phyloP scores from a whole-genome alignment of 2,329 filamentous ascomycete species.

The Sclerotinia trifoliorum region DNA sequence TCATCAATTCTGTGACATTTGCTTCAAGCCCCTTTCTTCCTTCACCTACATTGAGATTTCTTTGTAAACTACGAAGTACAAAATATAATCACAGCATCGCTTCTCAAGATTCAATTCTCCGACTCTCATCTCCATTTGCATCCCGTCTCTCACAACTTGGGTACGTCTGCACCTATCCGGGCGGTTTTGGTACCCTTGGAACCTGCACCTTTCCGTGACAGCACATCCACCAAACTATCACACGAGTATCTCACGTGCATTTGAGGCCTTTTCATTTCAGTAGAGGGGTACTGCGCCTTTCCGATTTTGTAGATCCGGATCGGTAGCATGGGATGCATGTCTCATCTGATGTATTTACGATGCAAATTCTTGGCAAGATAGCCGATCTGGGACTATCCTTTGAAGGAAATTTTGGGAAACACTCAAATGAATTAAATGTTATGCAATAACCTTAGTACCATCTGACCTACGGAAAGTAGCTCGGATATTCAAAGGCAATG shows the following conservation, averaged over 20 bases:
- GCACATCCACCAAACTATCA: constrained; percentile 14
- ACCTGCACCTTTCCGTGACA: constrained; percentile 20
- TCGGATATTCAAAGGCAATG: neutral
- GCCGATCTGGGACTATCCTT: neutral
- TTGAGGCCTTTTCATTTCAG: constrained; percentile 8
- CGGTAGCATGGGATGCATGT: neutral
- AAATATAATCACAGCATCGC: constrained; percentile 10
- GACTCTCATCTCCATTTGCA: constrained; percentile 8
- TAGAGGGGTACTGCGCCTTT: constrained; percentile 17
- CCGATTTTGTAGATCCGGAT: neutral
- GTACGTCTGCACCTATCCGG: constrained; percentile 8
- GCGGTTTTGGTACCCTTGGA: constrained; percentile 20
- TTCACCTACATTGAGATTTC: neutral
- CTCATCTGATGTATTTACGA: constrained; percentile 15
- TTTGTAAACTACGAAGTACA: neutral
- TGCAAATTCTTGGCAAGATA: neutral
- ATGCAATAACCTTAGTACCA: neutral
- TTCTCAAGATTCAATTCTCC: constrained; percentile 16
- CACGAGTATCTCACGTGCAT: constrained; percentile 19
- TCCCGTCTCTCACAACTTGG: constrained; percentile 8
- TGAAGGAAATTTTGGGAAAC: neutral
- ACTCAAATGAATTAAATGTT: neutral
- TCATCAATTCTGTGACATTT: neutral
- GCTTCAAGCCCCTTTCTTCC: neutral
- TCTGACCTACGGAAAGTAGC: neutral